Evolutionary conservation across 2,329 filamentous ascomycete species (phyloP).

Genomic region (Akanthomyces uredinophilus): DNA sequence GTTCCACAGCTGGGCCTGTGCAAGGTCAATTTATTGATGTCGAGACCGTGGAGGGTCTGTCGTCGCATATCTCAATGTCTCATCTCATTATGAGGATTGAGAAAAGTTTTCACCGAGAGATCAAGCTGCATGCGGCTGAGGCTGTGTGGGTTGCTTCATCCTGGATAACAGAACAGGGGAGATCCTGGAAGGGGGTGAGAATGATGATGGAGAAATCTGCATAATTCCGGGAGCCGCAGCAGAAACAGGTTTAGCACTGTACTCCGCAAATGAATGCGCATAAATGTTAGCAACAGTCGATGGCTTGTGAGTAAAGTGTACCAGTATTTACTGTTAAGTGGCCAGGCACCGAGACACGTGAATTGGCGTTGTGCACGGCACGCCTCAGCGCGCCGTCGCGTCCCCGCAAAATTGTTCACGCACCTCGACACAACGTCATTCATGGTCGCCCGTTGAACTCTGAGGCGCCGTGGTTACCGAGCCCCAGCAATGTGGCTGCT

Average conservation of each 20-base stretch:
- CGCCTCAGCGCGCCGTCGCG: slow-evolving; percentile 12
- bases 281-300: not conserved
- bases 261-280: no score
- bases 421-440: slow-evolving; percentile 6
- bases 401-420: slow-evolving; percentile 15
- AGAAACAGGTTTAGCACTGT: not conserved
- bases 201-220: not conserved
- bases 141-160: not conserved
- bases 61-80: slow-evolving; percentile 1
- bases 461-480: not conserved
- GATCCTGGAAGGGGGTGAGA: not conserved
- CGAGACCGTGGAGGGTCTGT: not conserved
- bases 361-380: slow-evolving; percentile 19
- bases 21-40: not conserved
- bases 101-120: not conserved
- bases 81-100: not conserved
- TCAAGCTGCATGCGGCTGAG: not conserved
- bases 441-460: not conserved
- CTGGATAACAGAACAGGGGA: not conserved
- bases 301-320: not conserved
- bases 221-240: not conserved
- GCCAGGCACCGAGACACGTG: slow-evolving; percentile 18
- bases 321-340: no score
- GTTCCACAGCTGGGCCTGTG: not conserved
- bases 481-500: slow-evolving; percentile 56